Conservation (phyloP, 164 flowering plant species). For the Magnolia officinalis region DNA sequence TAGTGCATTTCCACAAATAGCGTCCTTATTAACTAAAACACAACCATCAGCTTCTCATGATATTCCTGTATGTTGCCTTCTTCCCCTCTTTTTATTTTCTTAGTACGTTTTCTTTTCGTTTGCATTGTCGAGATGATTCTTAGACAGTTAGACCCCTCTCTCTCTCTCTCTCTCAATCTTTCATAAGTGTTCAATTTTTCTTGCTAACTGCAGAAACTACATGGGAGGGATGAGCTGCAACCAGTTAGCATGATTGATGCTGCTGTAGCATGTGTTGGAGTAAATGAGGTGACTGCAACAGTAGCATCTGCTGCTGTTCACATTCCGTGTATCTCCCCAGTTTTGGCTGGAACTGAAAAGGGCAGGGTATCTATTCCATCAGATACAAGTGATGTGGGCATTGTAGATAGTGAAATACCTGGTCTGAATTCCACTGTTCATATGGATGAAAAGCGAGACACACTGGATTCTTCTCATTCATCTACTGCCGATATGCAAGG, state of each 20-base stretch:
- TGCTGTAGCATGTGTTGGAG: slow-evolving; percentile 19
- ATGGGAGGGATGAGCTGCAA: slow-evolving; percentile 28
- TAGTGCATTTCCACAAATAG: slow-evolving; percentile 43
- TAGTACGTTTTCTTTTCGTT: neutral
- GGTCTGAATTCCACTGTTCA: slow-evolving; percentile 55
- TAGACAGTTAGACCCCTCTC: neutral
- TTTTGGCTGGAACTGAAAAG: slow-evolving; percentile 27
- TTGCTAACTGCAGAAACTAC: slow-evolving; percentile 31
- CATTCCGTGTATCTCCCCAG: slow-evolving; percentile 22
- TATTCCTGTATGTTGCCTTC: slow-evolving; percentile 24
- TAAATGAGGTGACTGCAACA: slow-evolving; percentile 23
- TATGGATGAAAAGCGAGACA: slow-evolving; percentile 34
- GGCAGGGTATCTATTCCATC: slow-evolving; percentile 24
- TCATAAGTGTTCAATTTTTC: slow-evolving; percentile 9
- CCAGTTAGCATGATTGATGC: slow-evolving; percentile 16
- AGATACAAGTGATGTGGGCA: slow-evolving; percentile 42
- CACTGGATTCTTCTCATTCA: slow-evolving; percentile 32
- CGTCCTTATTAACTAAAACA: slow-evolving; percentile 27
- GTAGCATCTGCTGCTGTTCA: slow-evolving; percentile 21
- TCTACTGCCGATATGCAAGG: slow-evolving; percentile 44
- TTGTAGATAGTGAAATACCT: slow-evolving; percentile 62
- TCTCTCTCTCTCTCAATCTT: neutral
- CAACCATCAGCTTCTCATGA: slow-evolving; percentile 29
- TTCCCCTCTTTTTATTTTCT: neutral
- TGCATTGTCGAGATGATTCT: neutral